Base-by-base conservation (phyloP, 371 early-diverging fungal genomes). In the Apophysomyces sp. region DNA sequence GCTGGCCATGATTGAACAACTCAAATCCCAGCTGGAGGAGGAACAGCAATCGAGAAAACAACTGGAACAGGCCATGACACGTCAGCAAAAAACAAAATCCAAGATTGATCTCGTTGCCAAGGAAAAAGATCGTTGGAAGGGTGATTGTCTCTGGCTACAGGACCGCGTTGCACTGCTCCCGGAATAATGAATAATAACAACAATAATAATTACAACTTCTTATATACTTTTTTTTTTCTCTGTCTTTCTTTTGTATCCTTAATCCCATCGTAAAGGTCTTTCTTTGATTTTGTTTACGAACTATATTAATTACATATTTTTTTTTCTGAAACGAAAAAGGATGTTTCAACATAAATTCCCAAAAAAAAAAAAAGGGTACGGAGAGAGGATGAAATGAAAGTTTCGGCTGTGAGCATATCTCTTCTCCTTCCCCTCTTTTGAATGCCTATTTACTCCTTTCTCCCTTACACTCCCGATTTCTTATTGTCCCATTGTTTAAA, bases 1-100 rank as follows among this genome's bases (percentile, higher is more conserved):
- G 18, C 34, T 63, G 32, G 68, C 51, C 28, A 74, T 72, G 67
- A 74, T 77, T 12, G 52, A 61, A 44, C 61, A 66, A 4, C 58
- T 77, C 32, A 71, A 77, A 44, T 24, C 68, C 3, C 83, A 85
- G 32, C 68, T 85, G 3, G 71, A 73, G 2, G 71, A 84, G 31
- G 86, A 85, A 56, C 77, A 73, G 39, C 65, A 77, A 16, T 78
- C 80, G 6, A 65, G 78, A 18, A 52, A 64, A 12, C 59, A 71
- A 8, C 53, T 77, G 31, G 78, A 77, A 36, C 51, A 62, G 21
- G 61, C 55, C 0, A 68, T 68, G 58, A 29, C 53, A 26, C 63
- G 61, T 15, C 62, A 68, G 18, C 62, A 59, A 13, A 16, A 27
- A 8, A 55, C 52, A 16, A 30, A 40, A 4, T 21, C 51, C 4